These are phyloP conservation scores for Leccinum rimulosum DNA, from an alignment of 768 basidiomycete genomes.

Conservation along the genomic window DNA sequence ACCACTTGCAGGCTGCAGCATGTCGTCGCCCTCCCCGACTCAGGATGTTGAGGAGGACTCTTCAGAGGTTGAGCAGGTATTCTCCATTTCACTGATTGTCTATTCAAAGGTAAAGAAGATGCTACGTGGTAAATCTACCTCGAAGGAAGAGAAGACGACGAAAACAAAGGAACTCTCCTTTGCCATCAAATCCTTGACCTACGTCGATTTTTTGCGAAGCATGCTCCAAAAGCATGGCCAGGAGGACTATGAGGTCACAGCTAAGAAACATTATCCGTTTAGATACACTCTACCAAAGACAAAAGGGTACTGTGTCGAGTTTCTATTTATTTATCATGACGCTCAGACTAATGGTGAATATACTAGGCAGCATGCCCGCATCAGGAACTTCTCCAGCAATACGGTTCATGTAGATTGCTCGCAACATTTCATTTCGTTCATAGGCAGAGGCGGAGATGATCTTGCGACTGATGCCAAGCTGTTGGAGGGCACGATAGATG, in stretches of 20 bases:
- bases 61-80: neutral
- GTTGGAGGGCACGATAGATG: too few relatives aligned
- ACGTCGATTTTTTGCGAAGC: neutral
- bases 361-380: neutral
- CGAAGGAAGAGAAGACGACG: neutral
- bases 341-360: neutral
- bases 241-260: neutral
- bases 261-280: conserved; percentile 1
- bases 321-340: neutral
- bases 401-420: too few relatives aligned
- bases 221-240: neutral
- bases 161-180: conserved; percentile 1
- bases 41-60: too few relatives aligned
- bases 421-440: too few relatives aligned
- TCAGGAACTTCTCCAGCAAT: too few relatives aligned
- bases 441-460: too few relatives aligned
- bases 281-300: neutral
- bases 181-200: neutral
- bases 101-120: conserved; percentile 9
- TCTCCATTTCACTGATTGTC: neutral
- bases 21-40: too few relatives aligned
- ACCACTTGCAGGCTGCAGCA: too few relatives aligned
- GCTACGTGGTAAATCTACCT: neutral
- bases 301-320: neutral
- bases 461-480: too few relatives aligned